phyloP scores from a whole-genome alignment of 1,284 basidiomycete genomes.

The Ceratorhiza oryzae-sativae region DNA sequence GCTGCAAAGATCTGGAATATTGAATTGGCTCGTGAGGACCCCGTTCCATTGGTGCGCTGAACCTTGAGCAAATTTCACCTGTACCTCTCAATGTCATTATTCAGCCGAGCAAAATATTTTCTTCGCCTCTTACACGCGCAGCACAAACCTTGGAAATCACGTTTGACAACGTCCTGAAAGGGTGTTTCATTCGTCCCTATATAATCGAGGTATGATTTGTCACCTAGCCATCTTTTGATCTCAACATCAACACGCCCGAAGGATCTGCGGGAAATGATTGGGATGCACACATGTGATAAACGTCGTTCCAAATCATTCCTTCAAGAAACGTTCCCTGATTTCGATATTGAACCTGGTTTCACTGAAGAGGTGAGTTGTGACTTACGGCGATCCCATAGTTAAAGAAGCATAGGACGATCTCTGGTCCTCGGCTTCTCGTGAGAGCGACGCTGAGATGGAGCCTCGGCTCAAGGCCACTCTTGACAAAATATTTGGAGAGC shows the following conservation, averaged over 20 bases:
- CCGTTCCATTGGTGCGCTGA: too few species aligned
- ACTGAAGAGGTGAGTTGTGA: conserved; percentile 61
- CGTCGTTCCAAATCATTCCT: conserved; percentile 66
- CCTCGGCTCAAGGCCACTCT: conserved; percentile 61
- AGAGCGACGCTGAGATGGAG: conserved; percentile 65
- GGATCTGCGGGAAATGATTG: conserved; percentile 73
- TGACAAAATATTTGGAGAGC: conserved; percentile 63
- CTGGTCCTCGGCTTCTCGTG: conserved; percentile 70
- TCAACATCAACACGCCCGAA: conserved; percentile 45
- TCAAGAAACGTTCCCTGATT: conserved; percentile 62
- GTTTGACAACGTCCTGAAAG: conserved; percentile 57
- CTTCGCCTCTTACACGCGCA: conserved; percentile 76
- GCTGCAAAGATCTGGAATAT: conserved; percentile 65
- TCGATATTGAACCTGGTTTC: conserved; percentile 70
- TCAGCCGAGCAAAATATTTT: conserved; percentile 66
- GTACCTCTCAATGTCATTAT: not conserved
- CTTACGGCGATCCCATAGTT: too few species aligned
- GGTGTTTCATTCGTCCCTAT: conserved; percentile 49
- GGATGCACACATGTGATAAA: conserved; percentile 77
- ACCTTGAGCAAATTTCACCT: conserved; percentile 57
- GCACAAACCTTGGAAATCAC: conserved; percentile 71
- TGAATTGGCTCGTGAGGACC: too few species aligned
- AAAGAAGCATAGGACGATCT: conserved; percentile 59
- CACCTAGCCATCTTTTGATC: not conserved
- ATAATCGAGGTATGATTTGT: conserved; percentile 60